These are phyloP conservation scores for Ceratocystis albifundus DNA, from an alignment of 2,329 filamentous ascomycete species.

Conservation along the genomic window DNA sequence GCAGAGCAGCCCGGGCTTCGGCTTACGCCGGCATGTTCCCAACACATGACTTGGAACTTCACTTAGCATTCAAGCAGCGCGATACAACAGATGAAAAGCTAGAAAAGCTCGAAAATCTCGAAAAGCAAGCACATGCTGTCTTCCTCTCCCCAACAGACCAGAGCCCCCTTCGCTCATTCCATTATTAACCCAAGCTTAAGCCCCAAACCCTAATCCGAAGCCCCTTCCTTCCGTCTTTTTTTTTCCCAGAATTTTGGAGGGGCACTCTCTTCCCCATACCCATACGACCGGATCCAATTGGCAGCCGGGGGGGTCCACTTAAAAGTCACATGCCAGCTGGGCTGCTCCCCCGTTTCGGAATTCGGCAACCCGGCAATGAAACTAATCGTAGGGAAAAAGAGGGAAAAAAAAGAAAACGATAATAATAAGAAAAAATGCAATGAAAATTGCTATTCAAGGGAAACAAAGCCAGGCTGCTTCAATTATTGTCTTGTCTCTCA, in stretches of 20 bases:
- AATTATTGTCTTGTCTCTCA: neutral
- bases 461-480: no score
- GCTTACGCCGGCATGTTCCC: neutral
- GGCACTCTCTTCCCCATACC: no score
- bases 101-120: no score
- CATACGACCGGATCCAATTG: conserved; percentile 1
- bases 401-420: neutral
- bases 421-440: neutral
- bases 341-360: neutral
- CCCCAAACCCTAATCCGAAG: neutral
- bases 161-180: neutral
- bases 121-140: neutral
- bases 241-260: conserved; percentile 5
- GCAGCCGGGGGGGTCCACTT: neutral
- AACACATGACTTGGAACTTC: neutral
- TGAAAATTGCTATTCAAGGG: neutral
- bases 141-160: neutral
- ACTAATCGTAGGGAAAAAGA: neutral
- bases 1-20: neutral
- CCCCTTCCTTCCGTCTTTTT: neutral
- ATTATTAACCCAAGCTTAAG: neutral
- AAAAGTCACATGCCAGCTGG: conserved; percentile 6
- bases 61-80: neutral
- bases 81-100: neutral
- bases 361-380: conserved; percentile 7